phyloP scores from a whole-genome alignment of 495 filamentous ascomycete genomes.

The Aspergillus taichungensis region DNA sequence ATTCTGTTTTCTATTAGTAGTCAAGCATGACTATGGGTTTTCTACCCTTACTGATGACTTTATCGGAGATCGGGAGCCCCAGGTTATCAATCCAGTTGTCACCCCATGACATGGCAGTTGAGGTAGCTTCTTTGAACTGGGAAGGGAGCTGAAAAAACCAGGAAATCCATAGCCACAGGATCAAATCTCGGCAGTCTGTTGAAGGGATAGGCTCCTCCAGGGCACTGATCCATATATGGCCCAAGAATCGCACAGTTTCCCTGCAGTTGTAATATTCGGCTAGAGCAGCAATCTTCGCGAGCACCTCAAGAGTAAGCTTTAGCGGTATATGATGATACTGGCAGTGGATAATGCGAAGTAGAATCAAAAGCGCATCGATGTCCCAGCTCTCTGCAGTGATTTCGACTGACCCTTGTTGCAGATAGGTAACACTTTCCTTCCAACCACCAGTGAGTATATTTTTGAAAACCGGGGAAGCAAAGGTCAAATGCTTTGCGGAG shows the following conservation, averaged over 20 bases:
- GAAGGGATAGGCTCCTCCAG: constrained; percentile 12
- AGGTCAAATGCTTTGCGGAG: constrained; percentile 41
- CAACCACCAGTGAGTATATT: constrained; percentile 21
- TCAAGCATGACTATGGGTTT: neutral
- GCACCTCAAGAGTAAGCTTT: constrained; percentile 30
- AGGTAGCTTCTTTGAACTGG: constrained; percentile 15
- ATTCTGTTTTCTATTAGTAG: constrained; percentile 7
- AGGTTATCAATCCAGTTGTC: constrained; percentile 10
- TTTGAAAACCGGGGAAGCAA: constrained; percentile 41
- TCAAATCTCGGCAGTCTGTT: constrained; percentile 17
- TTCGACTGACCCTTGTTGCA: constrained; percentile 33
- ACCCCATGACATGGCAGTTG: constrained; percentile 14
- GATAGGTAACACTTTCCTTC: constrained; percentile 24
- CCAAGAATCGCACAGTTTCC: constrained; percentile 32
- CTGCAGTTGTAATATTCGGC: constrained; percentile 43
- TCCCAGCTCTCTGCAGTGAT: constrained; percentile 30
- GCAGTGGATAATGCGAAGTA: constrained; percentile 45
- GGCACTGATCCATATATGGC: constrained; percentile 34
- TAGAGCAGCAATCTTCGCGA: constrained; percentile 41
- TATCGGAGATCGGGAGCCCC: constrained; percentile 21
- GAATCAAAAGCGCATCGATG: constrained; percentile 32
- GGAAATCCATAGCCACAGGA: constrained; percentile 31
- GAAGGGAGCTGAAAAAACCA: constrained; percentile 21
- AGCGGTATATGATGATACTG: constrained; percentile 32
- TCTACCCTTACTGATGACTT: constrained; percentile 15